phyloP scores from a whole-genome alignment of 2,329 filamentous ascomycete genomes.

The Stachybotrys chlorohalonatus region DNA sequence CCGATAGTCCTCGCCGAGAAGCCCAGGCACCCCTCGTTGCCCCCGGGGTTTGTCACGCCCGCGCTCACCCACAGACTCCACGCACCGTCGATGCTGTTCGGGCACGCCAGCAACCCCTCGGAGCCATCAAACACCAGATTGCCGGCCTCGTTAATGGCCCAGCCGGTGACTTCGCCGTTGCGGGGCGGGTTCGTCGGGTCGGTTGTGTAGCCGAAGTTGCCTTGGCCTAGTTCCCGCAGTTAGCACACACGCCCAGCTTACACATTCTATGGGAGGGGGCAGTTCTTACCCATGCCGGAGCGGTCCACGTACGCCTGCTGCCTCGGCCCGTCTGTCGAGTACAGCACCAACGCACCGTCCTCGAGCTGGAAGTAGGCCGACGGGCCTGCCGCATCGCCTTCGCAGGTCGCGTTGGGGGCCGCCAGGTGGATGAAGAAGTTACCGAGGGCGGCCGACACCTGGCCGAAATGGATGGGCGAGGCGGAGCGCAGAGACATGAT shows the following conservation, averaged over 20 bases:
- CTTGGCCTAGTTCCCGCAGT: constrained; percentile 30
- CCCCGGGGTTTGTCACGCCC: constrained; percentile 22
- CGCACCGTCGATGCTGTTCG: constrained; percentile 27
- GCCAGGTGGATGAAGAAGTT: constrained; percentile 33
- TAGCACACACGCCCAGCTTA: background rate
- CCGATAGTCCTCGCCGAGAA: constrained; percentile 20
- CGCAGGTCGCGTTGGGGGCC: constrained; percentile 39
- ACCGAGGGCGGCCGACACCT: constrained; percentile 32
- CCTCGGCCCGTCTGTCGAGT: constrained; percentile 22
- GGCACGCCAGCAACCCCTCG: constrained; percentile 41
- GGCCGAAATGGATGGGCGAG: constrained; percentile 35
- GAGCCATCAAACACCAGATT: constrained; percentile 36
- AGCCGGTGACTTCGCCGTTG: constrained; percentile 37
- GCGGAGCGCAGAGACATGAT: constrained; percentile 40
- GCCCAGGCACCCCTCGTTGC: constrained; percentile 26
- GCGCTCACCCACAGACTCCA: constrained; percentile 29
- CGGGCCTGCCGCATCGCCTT: constrained; percentile 21
- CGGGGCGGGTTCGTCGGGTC: constrained; percentile 26
- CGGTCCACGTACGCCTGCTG: constrained; percentile 47
- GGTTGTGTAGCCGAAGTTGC: constrained; percentile 42
- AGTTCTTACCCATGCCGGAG: constrained; percentile 45
- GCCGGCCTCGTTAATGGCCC: constrained; percentile 30
- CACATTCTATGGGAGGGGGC: background rate
- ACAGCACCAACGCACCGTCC: constrained; percentile 38
- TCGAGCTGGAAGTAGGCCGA: constrained; percentile 38